Base-by-base conservation (phyloP, 352 stramenopile genomes). In the Pythium rhizo-oryzae region DNA sequence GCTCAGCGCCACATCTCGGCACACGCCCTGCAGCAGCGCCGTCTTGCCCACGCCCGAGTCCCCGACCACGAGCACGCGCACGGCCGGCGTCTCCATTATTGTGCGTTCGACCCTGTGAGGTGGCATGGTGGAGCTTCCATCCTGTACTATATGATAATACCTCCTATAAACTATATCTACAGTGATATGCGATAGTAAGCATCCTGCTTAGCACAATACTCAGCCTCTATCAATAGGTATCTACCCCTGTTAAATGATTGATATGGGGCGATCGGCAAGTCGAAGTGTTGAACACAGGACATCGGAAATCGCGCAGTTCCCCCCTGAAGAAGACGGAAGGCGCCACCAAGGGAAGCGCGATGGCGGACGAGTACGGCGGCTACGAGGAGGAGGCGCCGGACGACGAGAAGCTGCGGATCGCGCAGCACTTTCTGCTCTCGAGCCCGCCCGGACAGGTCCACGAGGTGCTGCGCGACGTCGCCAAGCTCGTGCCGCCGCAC, bases 351-450 rank as follows among this genome's bases (percentile, higher is more conserved):
- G 15, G n/a, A 35, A 37, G 35, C 28, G 65, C 35, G 3, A 94
- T 94, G 86, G 77, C 76, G 43, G 82, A 92, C 62, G 81, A 90
- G 59, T 87, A 79, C 25, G 60, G 18, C 72, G 71, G 71, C 70
- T 82, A 88, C 70, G 84, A 88, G 56, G 84, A 87, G 53, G 85
- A 89, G 61, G 84, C 93, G 24, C 77, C 85, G 49, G 85, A 95
- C 69, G 84, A 96, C 65, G 91, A 97, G 78, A 96, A 97, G 84
- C 77, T 97, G 51, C 78, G 85, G 62, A 93, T 97, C 62, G 87
- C 90, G 59, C 85, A 96, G 80, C 87, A 90, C 41, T 94, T 97
- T 55, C 70, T 98, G 62, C 75, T 97, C n/a, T 91, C 90, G 15
- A 96, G 82, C 67, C 92, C 91, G 5, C 92, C 94, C 0, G 92